Evolutionary conservation across 768 basidiomycete species (phyloP), one percentile per base, ranked within the genome.

Genomic region (Psilocybe azurescens): DNA sequence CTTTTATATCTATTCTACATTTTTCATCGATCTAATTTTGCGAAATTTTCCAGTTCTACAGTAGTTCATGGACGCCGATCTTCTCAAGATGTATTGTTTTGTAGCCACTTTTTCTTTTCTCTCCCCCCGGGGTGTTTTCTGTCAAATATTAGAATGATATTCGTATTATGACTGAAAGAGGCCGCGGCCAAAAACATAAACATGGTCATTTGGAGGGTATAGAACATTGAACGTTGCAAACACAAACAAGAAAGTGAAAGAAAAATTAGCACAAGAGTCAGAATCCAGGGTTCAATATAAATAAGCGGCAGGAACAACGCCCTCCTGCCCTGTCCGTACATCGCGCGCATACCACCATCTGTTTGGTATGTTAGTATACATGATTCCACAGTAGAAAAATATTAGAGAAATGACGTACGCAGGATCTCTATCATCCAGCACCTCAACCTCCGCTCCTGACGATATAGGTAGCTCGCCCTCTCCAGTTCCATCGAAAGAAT

Each of bases 301-400:
- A 82, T 96, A 98, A 60, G 93, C 88, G 46, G 94, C 91, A 8
- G 95, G 95, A 53, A 97, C 92, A 33, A 96, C 91, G 11, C 95
- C 95, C 77, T 96, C 93, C 53, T 81, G 84, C 8, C 94, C 92
- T 51, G 89, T 89, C 55, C 85, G 84, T 20, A 86, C 78, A 73
- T 96, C 93, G 33, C 94, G 86, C 55, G 90, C 93, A 70, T 92
- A 96, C 95, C 95, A 97, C 95, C 95, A 98, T 50, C 95, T 95
- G 62, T 56, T 53, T 58, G 55, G 58, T 61, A 36, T 54, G 63
- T 73, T 36, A 76, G 66, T n/a, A 28, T 48, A 53, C 56, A n/a
- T 53, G 10, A 46, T 52, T 16, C 53, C 10, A 24, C 24, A 11
- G 20, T 46, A 49, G 53, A n/a, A 33, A 54, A 38, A 58, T 33